phyloP scores from a whole-genome alignment of 108 stramenopile species.

The Conticribra weissflogii region DNA sequence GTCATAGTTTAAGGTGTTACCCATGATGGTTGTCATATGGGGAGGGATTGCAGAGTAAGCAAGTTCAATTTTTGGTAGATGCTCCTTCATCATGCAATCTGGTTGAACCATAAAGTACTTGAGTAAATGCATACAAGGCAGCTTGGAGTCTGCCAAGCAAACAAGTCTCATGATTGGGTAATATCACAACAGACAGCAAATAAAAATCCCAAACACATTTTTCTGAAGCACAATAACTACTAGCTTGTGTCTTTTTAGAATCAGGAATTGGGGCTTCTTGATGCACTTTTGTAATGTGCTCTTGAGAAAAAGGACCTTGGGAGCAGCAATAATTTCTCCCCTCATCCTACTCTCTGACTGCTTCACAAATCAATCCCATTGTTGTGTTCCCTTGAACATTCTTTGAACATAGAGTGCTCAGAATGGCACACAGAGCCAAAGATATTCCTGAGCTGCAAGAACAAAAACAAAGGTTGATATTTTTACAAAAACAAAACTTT shows the following conservation, averaged over 20 bases:
- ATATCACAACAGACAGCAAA: slow-evolving; percentile 11
- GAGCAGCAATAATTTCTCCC: not conserved
- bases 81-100: not conserved
- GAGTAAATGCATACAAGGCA: slow-evolving; percentile 5
- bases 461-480: too few relatives aligned
- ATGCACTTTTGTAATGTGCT: not conserved
- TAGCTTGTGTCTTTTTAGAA: not conserved
- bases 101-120: slow-evolving; percentile 7
- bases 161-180: slow-evolving; percentile 5
- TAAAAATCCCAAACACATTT: slow-evolving; percentile 3
- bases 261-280: slow-evolving; percentile 1
- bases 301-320: not conserved
- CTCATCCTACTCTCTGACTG: slow-evolving; percentile 8
- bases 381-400: slow-evolving; percentile 12
- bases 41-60: not conserved
- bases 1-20: not conserved
- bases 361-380: slow-evolving; percentile 4
- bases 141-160: slow-evolving; percentile 4
- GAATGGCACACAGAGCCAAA: not conserved
- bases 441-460: not conserved
- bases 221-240: not conserved
- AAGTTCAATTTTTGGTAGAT: not conserved
- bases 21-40: not conserved
- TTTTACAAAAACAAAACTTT: not conserved
- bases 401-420: too few relatives aligned